Evolutionary conservation across 2,329 filamentous ascomycete species (phyloP).

Genomic region (Elsinoe arachidis): DNA sequence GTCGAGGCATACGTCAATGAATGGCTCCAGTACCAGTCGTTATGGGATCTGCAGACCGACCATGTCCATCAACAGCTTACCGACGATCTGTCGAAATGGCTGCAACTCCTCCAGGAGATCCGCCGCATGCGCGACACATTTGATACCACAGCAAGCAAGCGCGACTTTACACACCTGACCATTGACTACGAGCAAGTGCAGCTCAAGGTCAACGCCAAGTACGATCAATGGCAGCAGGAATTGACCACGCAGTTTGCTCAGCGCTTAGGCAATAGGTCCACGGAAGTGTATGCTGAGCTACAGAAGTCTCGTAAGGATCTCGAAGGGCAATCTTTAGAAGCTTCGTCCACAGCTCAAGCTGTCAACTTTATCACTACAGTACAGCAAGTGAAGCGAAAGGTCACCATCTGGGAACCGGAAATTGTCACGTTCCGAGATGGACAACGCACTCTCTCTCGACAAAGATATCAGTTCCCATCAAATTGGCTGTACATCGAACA

Average conservation of each 20-base stretch:
- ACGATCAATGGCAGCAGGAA: slow-evolving; percentile 99
- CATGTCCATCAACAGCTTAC: slow-evolving; percentile 89
- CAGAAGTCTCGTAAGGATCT: slow-evolving; percentile 84
- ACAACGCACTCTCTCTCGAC: slow-evolving; percentile 80
- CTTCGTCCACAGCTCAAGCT: slow-evolving; percentile 89
- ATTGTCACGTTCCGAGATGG: slow-evolving; percentile 94
- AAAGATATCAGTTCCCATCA: slow-evolving; percentile 84
- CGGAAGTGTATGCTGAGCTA: slow-evolving; percentile 85
- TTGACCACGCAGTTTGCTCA: slow-evolving; percentile 88
- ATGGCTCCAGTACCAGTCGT: slow-evolving; percentile 96
- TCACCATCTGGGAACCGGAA: slow-evolving; percentile 88
- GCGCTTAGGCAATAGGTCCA: slow-evolving; percentile 80
- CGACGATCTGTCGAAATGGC: slow-evolving; percentile 84
- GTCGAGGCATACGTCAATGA: slow-evolving; percentile 88
- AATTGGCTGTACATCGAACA: slow-evolving; percentile 97
- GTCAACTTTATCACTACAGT: slow-evolving; percentile 98
- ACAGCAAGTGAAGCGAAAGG: slow-evolving; percentile 89
- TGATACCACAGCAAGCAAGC: slow-evolving; percentile 89
- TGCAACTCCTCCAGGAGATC: slow-evolving; percentile 94
- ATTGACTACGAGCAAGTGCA: slow-evolving; percentile 99
- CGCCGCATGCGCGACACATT: slow-evolving; percentile 93
- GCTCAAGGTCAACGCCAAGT: slow-evolving; percentile 96
- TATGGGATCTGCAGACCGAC: slow-evolving; percentile 95
- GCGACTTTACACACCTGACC: slow-evolving; percentile 84
- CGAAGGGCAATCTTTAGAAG: slow-evolving; percentile 84